Percentiles rank a stretch among this genome's conserved stretches.
Evolutionary conservation across 257 asterid genomes (phyloP).

Genomic region (Cruciata laevipes): DNA sequence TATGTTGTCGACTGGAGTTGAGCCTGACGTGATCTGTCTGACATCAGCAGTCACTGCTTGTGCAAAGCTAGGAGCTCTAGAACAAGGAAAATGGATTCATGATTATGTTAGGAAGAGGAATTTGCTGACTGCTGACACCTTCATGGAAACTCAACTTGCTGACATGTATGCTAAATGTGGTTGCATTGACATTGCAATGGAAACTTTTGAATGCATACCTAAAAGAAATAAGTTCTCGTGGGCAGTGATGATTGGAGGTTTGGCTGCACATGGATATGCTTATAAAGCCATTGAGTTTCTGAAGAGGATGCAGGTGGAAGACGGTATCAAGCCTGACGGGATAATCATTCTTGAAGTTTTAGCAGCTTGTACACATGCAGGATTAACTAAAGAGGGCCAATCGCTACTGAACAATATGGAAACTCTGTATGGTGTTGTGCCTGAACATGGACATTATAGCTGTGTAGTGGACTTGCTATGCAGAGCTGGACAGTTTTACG

Average conservation of each 20-base stretch:
- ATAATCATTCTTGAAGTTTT: slow-evolving; percentile 31
- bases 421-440: slow-evolving; percentile 22
- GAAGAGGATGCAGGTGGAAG: slow-evolving; percentile 29
- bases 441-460: slow-evolving; percentile 39
- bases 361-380: slow-evolving; percentile 36
- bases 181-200: slow-evolving; percentile 45
- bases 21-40: slow-evolving; percentile 61
- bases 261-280: slow-evolving; percentile 35
- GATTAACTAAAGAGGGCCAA: slow-evolving; percentile 27
- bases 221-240: slow-evolving; percentile 27
- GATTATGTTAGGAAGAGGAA: slow-evolving; percentile 40
- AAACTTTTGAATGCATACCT: slow-evolving; percentile 44
- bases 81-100: slow-evolving; percentile 65
- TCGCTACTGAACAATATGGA: slow-evolving; percentile 32
- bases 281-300: slow-evolving; percentile 26
- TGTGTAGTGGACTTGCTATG: slow-evolving; percentile 38
- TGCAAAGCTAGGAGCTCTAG: slow-evolving; percentile 43
- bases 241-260: slow-evolving; percentile 33
- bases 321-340: slow-evolving; percentile 30
- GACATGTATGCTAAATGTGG: slow-evolving; percentile 90
- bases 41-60: slow-evolving; percentile 56
- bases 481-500: slow-evolving; percentile 26
- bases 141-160: slow-evolving; percentile 55
- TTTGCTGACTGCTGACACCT: slow-evolving; percentile 36
- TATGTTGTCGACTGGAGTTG: slow-evolving; percentile 48